A percentile compares a stretch with the other conserved stretches of the same genome.
These are phyloP conservation scores for Pleomassaria siparia DNA, from an alignment of 2,329 filamentous ascomycete genomes.

Conservation along the genomic window DNA sequence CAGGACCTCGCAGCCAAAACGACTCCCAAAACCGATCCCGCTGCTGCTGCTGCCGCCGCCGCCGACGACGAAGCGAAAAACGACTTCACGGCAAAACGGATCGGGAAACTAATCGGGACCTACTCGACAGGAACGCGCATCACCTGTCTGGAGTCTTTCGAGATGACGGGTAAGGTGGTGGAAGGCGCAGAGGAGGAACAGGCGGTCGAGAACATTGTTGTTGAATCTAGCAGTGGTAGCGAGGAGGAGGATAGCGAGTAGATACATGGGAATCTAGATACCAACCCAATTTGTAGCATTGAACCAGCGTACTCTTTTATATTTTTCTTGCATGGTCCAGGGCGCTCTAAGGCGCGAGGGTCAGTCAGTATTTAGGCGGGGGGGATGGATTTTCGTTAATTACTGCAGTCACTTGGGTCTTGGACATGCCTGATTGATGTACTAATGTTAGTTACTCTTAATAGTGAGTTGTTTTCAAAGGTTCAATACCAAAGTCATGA, in stretches of 20 bases:
- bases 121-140: conserved; percentile 88
- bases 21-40: too few relatives aligned
- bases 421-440: too few relatives aligned
- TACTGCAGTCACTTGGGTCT: too few relatives aligned
- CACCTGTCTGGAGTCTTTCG: conserved; percentile 82
- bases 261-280: neutral
- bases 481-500: neutral
- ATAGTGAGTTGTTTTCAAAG: neutral
- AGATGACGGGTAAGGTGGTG: conserved; percentile 64
- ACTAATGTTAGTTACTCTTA: too few relatives aligned
- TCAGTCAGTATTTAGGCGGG: too few relatives aligned
- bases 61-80: conserved; percentile 13
- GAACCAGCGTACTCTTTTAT: too few relatives aligned
- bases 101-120: conserved; percentile 70
- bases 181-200: conserved; percentile 27
- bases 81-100: conserved; percentile 43
- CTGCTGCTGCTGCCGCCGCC: too few relatives aligned
- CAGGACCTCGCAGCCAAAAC: conserved; percentile 24
- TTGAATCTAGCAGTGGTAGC: conserved; percentile 18
- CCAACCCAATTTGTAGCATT: too few relatives aligned
- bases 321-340: too few relatives aligned
- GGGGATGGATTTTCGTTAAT: too few relatives aligned
- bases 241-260: conserved; percentile 26
- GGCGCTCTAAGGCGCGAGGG: too few relatives aligned
- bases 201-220: conserved; percentile 18